These are phyloP conservation scores for Pseudisothecium myosuroides DNA, from an alignment of 225 moss, liverwort and hornwort genomes.

Conservation along the genomic window DNA sequence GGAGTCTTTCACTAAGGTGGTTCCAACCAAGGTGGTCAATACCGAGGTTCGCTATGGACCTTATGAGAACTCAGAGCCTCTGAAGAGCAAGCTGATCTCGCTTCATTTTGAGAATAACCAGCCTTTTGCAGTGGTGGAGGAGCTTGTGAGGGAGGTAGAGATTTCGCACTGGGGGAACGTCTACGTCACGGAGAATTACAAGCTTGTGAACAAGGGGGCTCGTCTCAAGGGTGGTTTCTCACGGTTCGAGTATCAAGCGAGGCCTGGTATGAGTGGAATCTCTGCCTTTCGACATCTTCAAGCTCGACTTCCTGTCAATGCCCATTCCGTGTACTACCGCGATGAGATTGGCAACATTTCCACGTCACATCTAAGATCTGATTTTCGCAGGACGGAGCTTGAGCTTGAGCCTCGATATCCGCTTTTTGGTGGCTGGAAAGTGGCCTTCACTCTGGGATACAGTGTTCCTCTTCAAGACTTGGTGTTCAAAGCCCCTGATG, in stretches of 20 bases:
- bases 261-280: constrained; percentile 61
- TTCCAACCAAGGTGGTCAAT: constrained; percentile 41
- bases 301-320: constrained; percentile 63
- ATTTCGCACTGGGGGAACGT: constrained; percentile 95
- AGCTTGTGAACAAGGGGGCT: constrained; percentile 65
- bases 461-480: constrained; percentile 77
- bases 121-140: constrained; percentile 82
- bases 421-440: constrained; percentile 95
- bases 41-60: constrained; percentile 75
- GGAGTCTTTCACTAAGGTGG: constrained; percentile 70
- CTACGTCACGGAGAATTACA: constrained; percentile 72
- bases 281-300: constrained; percentile 65
- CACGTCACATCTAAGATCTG: constrained; percentile 74
- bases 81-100: constrained; percentile 34
- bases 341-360: constrained; percentile 99
- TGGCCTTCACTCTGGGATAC: constrained; percentile 87
- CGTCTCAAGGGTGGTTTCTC: constrained; percentile 88
- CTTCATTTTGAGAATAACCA: constrained; percentile 85
- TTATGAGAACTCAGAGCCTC: constrained; percentile 44
- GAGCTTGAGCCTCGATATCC: constrained; percentile 92
- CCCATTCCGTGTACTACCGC: constrained; percentile 89
- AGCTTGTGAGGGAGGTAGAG: constrained; percentile 76
- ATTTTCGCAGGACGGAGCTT: constrained; percentile 63
- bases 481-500: constrained; percentile 74
- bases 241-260: constrained; percentile 80